Percentiles rank a stretch among this genome's conserved stretches.
Conservation (phyloP, 2,329 filamentous ascomycete species). For the Scytalidium sp. region DNA sequence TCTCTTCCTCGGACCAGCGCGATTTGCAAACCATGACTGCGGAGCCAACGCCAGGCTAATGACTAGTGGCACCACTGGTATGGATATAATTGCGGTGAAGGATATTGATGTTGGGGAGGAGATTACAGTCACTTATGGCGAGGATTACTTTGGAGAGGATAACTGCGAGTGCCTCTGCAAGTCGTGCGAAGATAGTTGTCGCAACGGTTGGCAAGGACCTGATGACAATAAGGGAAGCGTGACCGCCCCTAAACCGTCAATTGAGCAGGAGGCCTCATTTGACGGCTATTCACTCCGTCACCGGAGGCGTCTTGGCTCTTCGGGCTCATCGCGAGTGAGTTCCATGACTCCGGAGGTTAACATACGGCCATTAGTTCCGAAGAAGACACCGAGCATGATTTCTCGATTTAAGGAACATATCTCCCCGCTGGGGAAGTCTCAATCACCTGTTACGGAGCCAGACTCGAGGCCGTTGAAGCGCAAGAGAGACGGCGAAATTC, state of each 20-base stretch:
- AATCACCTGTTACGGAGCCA: conserved; percentile 16
- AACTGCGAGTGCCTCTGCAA: conserved; percentile 94
- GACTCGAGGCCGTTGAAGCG: conserved; percentile 16
- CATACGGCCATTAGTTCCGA: conserved; percentile 24
- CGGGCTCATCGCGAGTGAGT: conserved; percentile 51
- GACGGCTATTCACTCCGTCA: conserved; percentile 51
- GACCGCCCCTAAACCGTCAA: conserved; percentile 22
- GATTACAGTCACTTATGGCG: conserved; percentile 94
- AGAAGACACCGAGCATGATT: conserved; percentile 20
- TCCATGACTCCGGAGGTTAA: conserved; percentile 53
- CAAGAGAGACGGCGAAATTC: conserved; percentile 14
- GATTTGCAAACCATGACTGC: conserved; percentile 98
- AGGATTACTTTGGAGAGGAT: conserved; percentile 91
- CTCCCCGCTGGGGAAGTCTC: conserved; percentile 13
- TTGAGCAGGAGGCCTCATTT: conserved; percentile 20
- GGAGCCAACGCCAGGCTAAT: conserved; percentile 85
- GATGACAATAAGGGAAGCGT: conserved; percentile 32
- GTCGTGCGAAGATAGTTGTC: conserved; percentile 72
- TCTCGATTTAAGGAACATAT: conserved; percentile 16
- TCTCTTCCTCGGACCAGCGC: conserved; percentile 89
- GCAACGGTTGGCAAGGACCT: conserved; percentile 77
- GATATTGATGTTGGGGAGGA: conserved; percentile 87
- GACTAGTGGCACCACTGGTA: conserved; percentile 79
- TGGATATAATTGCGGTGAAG: conserved; percentile 82
- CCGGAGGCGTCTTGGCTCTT: conserved; percentile 43